Conservation (phyloP, 768 basidiomycete genomes). For the Polyporus arcularius region DNA sequence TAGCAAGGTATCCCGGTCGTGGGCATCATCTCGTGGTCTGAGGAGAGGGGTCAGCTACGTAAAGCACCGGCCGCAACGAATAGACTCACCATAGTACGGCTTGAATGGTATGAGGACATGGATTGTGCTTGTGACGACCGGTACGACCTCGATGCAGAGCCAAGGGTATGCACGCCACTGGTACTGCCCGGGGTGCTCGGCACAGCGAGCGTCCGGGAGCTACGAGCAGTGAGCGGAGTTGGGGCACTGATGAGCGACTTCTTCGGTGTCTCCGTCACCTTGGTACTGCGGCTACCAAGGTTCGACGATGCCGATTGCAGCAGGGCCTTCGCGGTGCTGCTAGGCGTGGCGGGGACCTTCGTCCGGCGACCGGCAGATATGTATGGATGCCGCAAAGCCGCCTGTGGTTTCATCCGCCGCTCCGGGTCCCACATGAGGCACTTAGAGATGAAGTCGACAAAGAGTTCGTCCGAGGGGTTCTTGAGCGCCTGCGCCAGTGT, state of each 20-base stretch:
- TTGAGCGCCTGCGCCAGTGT: conserved; percentile 86
- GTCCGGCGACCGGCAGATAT: conserved; percentile 64
- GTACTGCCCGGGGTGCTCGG: conserved; percentile 62
- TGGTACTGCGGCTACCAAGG: conserved; percentile 52
- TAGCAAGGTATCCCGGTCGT: conserved; percentile 15
- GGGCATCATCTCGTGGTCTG: conserved; percentile 26
- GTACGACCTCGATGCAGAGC: conserved; percentile 65
- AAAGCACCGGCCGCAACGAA: neutral
- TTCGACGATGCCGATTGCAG: conserved; percentile 57
- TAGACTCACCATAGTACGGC: conserved; percentile 67
- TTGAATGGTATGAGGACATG: conserved; percentile 73
- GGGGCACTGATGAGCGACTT: conserved; percentile 90
- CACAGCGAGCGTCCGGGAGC: conserved; percentile 53
- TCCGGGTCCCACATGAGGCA: conserved; percentile 99
- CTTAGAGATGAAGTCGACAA: conserved; percentile 95
- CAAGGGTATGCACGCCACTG: conserved; percentile 49
- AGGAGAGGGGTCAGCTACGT: conserved; percentile 7
- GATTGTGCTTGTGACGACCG: conserved; percentile 69
- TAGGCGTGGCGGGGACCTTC: conserved; percentile 46
- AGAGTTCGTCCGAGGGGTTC: conserved; percentile 85
- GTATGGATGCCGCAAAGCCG: conserved; percentile 91
- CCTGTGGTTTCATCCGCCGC: conserved; percentile 89
- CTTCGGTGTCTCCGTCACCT: conserved; percentile 75
- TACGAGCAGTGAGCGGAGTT: conserved; percentile 82
- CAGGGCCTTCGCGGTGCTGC: conserved; percentile 50